These are phyloP conservation scores for Sporothrix sp. DNA, from an alignment of 2,329 filamentous ascomycete genomes.

Conservation along the genomic window DNA sequence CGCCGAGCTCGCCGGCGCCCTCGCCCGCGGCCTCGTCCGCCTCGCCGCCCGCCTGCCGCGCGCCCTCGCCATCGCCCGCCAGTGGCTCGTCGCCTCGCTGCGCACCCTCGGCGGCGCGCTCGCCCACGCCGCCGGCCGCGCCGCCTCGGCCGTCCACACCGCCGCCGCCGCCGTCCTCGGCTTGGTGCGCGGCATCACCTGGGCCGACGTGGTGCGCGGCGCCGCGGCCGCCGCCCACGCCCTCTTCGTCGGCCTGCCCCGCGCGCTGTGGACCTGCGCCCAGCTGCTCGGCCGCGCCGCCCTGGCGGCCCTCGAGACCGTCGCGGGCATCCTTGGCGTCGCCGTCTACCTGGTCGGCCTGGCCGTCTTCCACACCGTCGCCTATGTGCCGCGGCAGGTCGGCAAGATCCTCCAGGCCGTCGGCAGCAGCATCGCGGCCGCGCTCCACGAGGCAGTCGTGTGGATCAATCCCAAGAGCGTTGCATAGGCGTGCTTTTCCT, in stretches of 20 bases:
- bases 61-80: neutral
- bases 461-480: constrained; percentile 9
- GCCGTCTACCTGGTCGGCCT: constrained; percentile 15
- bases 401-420: constrained; percentile 3
- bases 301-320: constrained; percentile 22
- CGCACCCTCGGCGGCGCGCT: constrained; percentile 20
- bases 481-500: no score
- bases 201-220: constrained; percentile 32
- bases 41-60: constrained; percentile 8
- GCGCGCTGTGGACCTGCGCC: constrained; percentile 21
- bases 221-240: constrained; percentile 22
- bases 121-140: constrained; percentile 19
- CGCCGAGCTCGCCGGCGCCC: neutral
- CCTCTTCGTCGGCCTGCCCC: constrained; percentile 21
- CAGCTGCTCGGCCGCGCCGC: constrained; percentile 19
- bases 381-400: constrained; percentile 8
- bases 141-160: constrained; percentile 30
- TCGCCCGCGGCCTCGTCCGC: constrained; percentile 18
- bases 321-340: no score
- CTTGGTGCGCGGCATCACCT: constrained; percentile 28
- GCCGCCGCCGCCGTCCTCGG: constrained; percentile 24
- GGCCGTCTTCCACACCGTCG: neutral
- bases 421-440: neutral
- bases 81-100: neutral
- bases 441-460: constrained; percentile 6